Percentiles rank a stretch among this genome's conserved stretches.
Conservation (phyloP, 108 stramenopile genomes). For the Nitzschia inconspicua region DNA sequence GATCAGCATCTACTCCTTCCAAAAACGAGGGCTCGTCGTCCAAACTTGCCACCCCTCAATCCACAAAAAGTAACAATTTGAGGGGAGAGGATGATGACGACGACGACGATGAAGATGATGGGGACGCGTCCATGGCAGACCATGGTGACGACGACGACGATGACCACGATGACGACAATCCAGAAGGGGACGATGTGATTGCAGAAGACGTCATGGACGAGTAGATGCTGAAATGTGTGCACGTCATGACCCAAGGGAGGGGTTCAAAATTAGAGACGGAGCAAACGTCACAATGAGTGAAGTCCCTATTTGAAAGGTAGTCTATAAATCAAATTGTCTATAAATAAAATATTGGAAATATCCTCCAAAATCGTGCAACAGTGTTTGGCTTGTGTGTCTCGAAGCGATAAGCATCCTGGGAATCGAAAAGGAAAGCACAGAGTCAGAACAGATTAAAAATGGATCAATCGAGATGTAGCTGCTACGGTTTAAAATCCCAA, state of each 20-base stretch:
- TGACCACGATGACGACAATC: conserved; percentile 17
- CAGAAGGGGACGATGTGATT: not conserved
- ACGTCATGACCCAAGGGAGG: too few species aligned
- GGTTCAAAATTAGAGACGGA: too few species aligned
- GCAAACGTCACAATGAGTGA: too few species aligned
- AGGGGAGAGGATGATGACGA: conserved; percentile 2
- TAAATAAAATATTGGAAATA: too few species aligned
- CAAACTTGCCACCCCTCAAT: conserved; percentile 11
- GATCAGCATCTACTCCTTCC: not conserved
- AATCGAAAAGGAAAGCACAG: too few species aligned
- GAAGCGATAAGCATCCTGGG: too few species aligned
- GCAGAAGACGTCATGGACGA: conserved; percentile 4
- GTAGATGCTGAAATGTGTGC: not conserved
- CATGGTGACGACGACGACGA: conserved; percentile 26
- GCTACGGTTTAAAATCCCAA: conserved; percentile 81
- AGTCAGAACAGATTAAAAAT: too few species aligned
- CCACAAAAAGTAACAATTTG: conserved; percentile 10
- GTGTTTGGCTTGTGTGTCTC: too few species aligned
- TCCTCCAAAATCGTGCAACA: too few species aligned
- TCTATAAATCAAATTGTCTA: too few species aligned
- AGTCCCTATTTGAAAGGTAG: too few species aligned
- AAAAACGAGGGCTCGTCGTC: too few species aligned
- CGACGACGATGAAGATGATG: conserved; percentile 27
- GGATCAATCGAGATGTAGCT: conserved; percentile 57
- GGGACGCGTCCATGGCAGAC: conserved; percentile 16